Conservation (phyloP, 2,329 filamentous ascomycete genomes). For the Pseudogymnoascus sp. region DNA sequence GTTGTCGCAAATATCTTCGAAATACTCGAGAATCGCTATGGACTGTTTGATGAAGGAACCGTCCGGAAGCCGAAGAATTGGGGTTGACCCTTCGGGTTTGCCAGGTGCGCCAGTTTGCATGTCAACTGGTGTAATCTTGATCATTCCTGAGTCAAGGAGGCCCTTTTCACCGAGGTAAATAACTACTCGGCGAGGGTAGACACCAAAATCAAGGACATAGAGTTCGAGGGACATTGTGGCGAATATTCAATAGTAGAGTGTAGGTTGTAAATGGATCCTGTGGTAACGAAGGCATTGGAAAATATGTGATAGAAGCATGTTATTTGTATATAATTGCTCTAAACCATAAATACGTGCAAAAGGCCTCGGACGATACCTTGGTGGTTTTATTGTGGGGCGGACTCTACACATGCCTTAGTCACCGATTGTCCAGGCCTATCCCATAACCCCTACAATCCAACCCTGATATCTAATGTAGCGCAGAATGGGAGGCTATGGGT, state of each 20-base stretch:
- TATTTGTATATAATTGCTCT: neutral
- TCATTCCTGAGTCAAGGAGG: neutral
- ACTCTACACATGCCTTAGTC: neutral
- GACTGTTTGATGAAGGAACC: conserved; percentile 20
- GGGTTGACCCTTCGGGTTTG: conserved; percentile 18
- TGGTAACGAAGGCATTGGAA: neutral
- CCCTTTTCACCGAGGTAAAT: conserved; percentile 10
- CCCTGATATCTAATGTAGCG: neutral
- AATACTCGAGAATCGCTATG: conserved; percentile 20
- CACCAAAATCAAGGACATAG: conserved; percentile 8
- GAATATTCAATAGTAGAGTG: neutral
- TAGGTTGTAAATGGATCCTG: neutral
- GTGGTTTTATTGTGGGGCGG: neutral
- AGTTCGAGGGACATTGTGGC: conserved; percentile 10
- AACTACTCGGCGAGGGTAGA: conserved; percentile 12
- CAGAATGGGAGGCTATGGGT: neutral
- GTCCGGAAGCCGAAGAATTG: conserved; percentile 16
- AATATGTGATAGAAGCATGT: neutral
- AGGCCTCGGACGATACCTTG: neutral
- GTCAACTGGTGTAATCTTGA: conserved; percentile 4
- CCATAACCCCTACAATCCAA: neutral
- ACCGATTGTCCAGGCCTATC: neutral
- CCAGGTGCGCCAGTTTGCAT: conserved; percentile 14
- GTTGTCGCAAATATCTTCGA: conserved; percentile 20
- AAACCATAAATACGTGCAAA: neutral